Conservation (phyloP, 1,139 yeast genomes). For the Saccharomyces hybrid region DNA sequence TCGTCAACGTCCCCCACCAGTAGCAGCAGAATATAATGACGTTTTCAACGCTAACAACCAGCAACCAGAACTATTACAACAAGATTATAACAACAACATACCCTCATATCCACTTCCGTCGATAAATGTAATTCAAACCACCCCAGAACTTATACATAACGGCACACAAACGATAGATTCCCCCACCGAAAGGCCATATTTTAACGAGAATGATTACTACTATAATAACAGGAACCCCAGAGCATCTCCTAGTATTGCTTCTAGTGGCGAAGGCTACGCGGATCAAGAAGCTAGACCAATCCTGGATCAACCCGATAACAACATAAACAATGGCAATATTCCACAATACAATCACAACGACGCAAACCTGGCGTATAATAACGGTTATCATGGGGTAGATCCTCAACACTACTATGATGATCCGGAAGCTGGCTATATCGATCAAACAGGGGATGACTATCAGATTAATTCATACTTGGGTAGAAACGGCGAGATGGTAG, state of each 20-base stretch:
- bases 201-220: slow-evolving; percentile 16
- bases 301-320: slow-evolving; percentile 5
- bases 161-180: slow-evolving; percentile 5
- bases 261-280: slow-evolving; percentile 8
- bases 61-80: background rate
- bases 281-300: slow-evolving; percentile 20
- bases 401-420: slow-evolving; percentile 4
- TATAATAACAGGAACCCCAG: background rate
- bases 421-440: slow-evolving; percentile 24
- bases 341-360: background rate
- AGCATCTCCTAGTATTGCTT: background rate
- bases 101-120: slow-evolving; percentile 10
- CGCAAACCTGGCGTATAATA: background rate
- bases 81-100: background rate
- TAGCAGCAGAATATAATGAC: background rate
- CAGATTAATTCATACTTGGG: slow-evolving; percentile 30
- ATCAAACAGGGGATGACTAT: slow-evolving; percentile 32
- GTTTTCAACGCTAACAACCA: slow-evolving; percentile 1
- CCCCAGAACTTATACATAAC: slow-evolving; percentile 12
- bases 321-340: slow-evolving; percentile 2
- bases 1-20: background rate
- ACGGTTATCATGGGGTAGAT: background rate
- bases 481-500: slow-evolving; percentile 31
- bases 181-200: slow-evolving; percentile 6
- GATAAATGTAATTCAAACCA: slow-evolving; percentile 18